Conservation (phyloP, 768 basidiomycete genomes). For the Leccinum sublutescens region DNA sequence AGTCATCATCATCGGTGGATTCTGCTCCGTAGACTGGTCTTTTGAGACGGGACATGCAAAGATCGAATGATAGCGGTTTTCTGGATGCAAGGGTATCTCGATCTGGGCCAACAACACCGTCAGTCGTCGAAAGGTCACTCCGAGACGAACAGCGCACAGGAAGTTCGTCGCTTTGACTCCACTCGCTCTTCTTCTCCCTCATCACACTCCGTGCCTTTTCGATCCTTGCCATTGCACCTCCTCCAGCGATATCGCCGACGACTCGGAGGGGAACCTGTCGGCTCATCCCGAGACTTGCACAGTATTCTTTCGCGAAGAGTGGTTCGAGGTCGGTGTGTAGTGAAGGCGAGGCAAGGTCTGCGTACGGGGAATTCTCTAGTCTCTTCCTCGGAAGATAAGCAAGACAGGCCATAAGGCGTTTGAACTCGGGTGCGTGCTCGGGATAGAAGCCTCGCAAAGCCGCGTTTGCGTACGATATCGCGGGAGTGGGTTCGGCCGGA, state of each 20-base stretch:
- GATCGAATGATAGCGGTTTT: constrained; percentile 93
- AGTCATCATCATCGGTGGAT: constrained; percentile 97
- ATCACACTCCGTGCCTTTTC: constrained; percentile 94
- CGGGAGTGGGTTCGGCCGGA: constrained; percentile 54
- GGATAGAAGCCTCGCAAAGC: constrained; percentile 63
- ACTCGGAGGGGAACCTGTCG: constrained; percentile 84
- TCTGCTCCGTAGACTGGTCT: constrained; percentile 89
- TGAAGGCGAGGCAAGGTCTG: constrained; percentile 67
- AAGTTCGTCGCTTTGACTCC: constrained; percentile 85
- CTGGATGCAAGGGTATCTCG: constrained; percentile 83
- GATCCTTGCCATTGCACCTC: constrained; percentile 86
- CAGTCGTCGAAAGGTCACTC: background rate
- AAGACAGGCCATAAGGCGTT: constrained; percentile 66
- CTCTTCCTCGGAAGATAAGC: constrained; percentile 67
- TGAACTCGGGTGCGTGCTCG: constrained; percentile 62
- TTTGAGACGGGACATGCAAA: constrained; percentile 98
- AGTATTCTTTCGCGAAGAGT: constrained; percentile 87
- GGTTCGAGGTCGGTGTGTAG: constrained; percentile 78
- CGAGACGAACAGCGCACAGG: constrained; percentile 51
- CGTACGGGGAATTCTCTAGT: constrained; percentile 70
- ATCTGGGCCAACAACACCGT: constrained; percentile 52
- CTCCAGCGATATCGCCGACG: constrained; percentile 89
- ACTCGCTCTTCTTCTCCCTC: constrained; percentile 90
- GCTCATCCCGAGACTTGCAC: constrained; percentile 84
- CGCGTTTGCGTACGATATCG: constrained; percentile 72